Conservation (phyloP, 371 early-diverging fungal species). For the Apophysomyces variabilis region DNA sequence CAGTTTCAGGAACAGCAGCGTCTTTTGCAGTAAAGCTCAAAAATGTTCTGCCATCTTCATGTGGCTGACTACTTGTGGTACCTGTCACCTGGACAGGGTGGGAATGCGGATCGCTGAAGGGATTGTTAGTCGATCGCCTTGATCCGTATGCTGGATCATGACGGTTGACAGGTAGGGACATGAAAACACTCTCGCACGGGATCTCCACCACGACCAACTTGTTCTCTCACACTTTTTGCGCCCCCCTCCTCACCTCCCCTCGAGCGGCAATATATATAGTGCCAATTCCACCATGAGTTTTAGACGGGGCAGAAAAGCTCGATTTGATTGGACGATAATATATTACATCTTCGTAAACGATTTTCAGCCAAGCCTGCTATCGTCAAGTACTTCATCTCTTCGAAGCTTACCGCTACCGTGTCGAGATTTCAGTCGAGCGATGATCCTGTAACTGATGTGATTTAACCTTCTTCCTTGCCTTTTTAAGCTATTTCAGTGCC, state of each 20-base stretch:
- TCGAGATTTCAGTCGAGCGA: too few relatives aligned
- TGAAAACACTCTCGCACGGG: slow-evolving; percentile 6
- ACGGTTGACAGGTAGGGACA: slow-evolving; percentile 12
- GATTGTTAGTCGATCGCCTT: slow-evolving; percentile 1
- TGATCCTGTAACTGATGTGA: too few relatives aligned
- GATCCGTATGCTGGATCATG: neutral
- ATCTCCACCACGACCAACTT: neutral
- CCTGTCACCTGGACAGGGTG: slow-evolving; percentile 6
- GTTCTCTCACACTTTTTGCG: neutral
- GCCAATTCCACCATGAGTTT: too few relatives aligned
- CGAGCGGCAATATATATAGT: neutral
- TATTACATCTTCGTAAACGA: too few relatives aligned
- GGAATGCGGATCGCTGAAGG: neutral
- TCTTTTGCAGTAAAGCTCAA: slow-evolving; percentile 9
- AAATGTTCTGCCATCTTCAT: slow-evolving; percentile 8
- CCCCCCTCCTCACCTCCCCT: neutral
- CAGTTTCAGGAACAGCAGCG: neutral
- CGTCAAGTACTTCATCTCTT: too few relatives aligned
- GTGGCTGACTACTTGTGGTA: slow-evolving; percentile 2
- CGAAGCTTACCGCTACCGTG: too few relatives aligned
- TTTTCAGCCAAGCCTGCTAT: too few relatives aligned
- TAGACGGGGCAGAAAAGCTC: too few relatives aligned
- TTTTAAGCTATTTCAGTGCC: too few relatives aligned
- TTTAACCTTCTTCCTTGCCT: too few relatives aligned
- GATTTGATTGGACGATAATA: too few relatives aligned